Evolutionary conservation across 2,329 filamentous ascomycete genomes (phyloP).

Genomic region (Phymatotrichopsis omnivora): DNA sequence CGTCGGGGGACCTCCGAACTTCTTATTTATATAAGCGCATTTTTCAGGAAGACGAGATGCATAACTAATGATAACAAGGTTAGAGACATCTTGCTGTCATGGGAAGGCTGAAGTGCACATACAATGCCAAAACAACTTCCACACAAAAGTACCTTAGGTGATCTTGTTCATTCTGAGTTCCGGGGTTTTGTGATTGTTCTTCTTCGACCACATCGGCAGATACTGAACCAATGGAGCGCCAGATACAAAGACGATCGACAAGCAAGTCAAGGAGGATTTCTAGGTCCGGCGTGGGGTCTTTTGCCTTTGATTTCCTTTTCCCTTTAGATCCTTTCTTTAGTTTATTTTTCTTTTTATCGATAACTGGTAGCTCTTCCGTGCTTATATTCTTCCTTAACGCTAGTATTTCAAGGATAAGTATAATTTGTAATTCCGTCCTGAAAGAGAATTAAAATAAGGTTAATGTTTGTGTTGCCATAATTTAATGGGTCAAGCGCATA

Average conservation of each 20-base stretch:
- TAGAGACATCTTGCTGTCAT: no score
- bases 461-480: neutral
- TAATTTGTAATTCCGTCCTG: slow-evolving; percentile 64
- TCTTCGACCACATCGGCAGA: slow-evolving; percentile 25
- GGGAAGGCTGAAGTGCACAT: slow-evolving; percentile 34
- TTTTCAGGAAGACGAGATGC: slow-evolving; percentile 62
- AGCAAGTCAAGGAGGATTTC: slow-evolving; percentile 59
- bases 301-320: slow-evolving; percentile 33
- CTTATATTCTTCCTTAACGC: slow-evolving; percentile 41
- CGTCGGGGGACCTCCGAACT: slow-evolving; percentile 61
- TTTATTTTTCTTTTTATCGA: slow-evolving; percentile 39
- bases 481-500: slow-evolving; percentile 2
- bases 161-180: slow-evolving; percentile 50
- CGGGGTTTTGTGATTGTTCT: slow-evolving; percentile 28
- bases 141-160: slow-evolving; percentile 66
- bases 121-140: slow-evolving; percentile 73
- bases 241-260: slow-evolving; percentile 69
- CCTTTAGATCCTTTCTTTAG: slow-evolving; percentile 33
- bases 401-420: slow-evolving; percentile 65
- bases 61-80: slow-evolving; percentile 45
- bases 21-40: slow-evolving; percentile 60
- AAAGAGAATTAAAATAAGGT: neutral
- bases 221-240: slow-evolving; percentile 55
- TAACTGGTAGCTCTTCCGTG: neutral
- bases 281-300: slow-evolving; percentile 44